Evolutionary conservation across 139 green algal species (phyloP).

Genomic region (Chlamydomonas applanata): DNA sequence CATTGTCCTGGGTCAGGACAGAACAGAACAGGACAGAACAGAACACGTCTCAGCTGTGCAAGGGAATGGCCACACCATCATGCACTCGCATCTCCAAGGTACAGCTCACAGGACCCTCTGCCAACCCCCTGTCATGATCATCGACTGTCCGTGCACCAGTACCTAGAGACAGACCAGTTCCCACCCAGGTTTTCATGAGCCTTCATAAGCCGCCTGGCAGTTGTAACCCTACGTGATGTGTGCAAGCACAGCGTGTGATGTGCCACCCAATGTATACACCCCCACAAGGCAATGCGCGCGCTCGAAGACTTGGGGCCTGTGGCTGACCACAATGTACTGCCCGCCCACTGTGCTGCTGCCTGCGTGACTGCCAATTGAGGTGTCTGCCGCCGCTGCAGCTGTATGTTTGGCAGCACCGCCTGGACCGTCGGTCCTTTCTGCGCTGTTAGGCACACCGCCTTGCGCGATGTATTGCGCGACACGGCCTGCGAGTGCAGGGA

Average conservation of each 20-base stretch:
- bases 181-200: no score
- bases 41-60: no score
- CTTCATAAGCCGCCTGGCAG: no score
- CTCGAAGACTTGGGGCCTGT: slow-evolving; percentile 64
- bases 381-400: slow-evolving; percentile 3
- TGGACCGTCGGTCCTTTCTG: neutral
- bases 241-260: slow-evolving; percentile 5
- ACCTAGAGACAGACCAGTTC: no score
- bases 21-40: no score
- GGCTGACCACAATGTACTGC: slow-evolving; percentile 79
- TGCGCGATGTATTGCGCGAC: slow-evolving; percentile 59
- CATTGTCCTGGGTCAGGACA: no score
- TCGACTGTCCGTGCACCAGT: no score
- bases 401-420: neutral
- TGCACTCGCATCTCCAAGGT: no score
- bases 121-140: no score
- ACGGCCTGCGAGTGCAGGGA: slow-evolving; percentile 44
- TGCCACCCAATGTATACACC: slow-evolving; percentile 19
- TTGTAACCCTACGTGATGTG: no score
- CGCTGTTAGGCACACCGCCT: neutral
- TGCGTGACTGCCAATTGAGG: slow-evolving; percentile 8
- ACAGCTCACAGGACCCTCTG: no score
- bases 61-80: no score
- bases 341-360: slow-evolving; percentile 10
- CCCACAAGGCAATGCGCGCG: slow-evolving; percentile 28